Base-by-base conservation (phyloP, 2,329 filamentous ascomycete genomes). In the Fusarium paranaense region DNA sequence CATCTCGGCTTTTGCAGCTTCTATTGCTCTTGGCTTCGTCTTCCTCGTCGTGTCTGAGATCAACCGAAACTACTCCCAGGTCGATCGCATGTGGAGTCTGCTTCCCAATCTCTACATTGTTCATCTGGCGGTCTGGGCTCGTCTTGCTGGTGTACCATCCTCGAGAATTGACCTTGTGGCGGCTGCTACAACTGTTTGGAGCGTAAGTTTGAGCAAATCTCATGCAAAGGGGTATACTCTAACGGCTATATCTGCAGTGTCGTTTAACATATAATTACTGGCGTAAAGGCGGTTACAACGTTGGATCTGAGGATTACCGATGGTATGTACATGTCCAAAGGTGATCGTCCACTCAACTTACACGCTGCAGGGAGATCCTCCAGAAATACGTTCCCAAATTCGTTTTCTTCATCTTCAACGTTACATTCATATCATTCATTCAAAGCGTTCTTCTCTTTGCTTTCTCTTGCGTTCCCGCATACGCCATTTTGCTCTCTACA, bases 231-330 rank as follows among this genome's bases (percentile, higher is more conserved):
- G 80, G 4, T 27, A 6, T 35, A 47, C 40, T 60, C 66, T 76
- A 32, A 71, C 66, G 10, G 47, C 22, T 18, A 9, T n/a, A 57
- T n/a, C 11, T 63, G 27, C 69, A 95, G 94, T 81, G 85, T 67
- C 93, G 97, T 13, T 86, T 99, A 83, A 98, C 96, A 4, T 98
- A 90, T 87, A 99, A 99, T 84, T 99, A 98, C 85, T 98, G 94
- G 92, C 93, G 97, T 67, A 97, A 94, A 82, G 97, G 97, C 42
- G 97, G 97, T 27, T 99, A 99, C 82, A 86, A 88, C 18, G 87
- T 95, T 73, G 96, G 97, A 40, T 95, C 93, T 18, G 96, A 99
- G 83, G 97, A 99, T 83, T 99, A 99, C 82, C 90, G 97, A 84
- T 99, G 97, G 91, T 85, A 73, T 69, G 79, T 64, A 9, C 18